These are phyloP conservation scores for Tolypocladium inflatum DNA, from an alignment of 2,329 filamentous ascomycete species.

Conservation along the genomic window DNA sequence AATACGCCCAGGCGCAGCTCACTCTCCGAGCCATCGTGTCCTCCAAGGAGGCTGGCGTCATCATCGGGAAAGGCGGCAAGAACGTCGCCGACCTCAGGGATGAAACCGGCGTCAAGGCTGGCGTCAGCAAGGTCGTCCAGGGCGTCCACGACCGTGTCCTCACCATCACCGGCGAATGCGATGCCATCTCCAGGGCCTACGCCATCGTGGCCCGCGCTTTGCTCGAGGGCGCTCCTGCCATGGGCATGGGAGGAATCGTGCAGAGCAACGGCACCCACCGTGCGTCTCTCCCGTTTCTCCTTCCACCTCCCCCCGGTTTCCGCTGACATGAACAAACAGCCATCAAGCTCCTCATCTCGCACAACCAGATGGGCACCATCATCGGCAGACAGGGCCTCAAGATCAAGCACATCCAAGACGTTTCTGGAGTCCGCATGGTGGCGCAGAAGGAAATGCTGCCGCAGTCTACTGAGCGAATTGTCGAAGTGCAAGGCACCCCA, in stretches of 20 bases:
- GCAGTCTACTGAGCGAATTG: slow-evolving; percentile 95
- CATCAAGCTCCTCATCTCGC: slow-evolving; percentile 94
- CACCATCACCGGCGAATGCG: slow-evolving; percentile 85
- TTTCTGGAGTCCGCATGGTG: slow-evolving; percentile 95
- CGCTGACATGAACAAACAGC: slow-evolving; percentile 42
- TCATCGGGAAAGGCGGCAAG: slow-evolving; percentile 97
- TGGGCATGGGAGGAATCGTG: slow-evolving; percentile 92
- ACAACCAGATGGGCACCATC: slow-evolving; percentile 99
- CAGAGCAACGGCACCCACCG: slow-evolving; percentile 87
- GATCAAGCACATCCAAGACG: slow-evolving; percentile 99
- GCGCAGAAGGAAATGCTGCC: slow-evolving; percentile 99
- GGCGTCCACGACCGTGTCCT: slow-evolving; percentile 95
- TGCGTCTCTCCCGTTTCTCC: slow-evolving; percentile 31
- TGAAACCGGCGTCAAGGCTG: slow-evolving; percentile 95
- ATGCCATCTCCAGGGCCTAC: slow-evolving; percentile 85
- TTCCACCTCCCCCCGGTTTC: neutral
- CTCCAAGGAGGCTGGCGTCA: slow-evolving; percentile 96
- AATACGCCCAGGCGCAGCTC: slow-evolving; percentile 86
- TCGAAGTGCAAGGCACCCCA: slow-evolving; percentile 90
- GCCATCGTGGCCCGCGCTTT: slow-evolving; percentile 85
- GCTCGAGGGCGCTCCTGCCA: slow-evolving; percentile 83
- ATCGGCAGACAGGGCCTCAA: slow-evolving; percentile 94
- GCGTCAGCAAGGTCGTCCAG: slow-evolving; percentile 96
- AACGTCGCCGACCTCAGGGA: slow-evolving; percentile 96
- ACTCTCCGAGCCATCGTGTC: slow-evolving; percentile 96